phyloP scores from a whole-genome alignment of 768 basidiomycete genomes.

The Coprinopsis marcescibilis region DNA sequence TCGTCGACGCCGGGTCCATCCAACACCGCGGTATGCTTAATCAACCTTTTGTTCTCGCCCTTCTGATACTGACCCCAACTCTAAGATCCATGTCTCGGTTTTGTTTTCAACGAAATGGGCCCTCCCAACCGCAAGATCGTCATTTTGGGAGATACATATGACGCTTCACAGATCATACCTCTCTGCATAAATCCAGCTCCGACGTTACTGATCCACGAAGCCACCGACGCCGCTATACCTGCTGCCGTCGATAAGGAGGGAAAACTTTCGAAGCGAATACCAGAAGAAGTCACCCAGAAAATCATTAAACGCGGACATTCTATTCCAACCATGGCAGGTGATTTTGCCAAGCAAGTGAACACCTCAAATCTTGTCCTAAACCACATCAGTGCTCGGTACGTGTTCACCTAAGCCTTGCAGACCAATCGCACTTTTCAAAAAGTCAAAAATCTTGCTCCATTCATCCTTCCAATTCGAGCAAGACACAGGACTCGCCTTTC shows the following conservation, averaged over 20 bases:
- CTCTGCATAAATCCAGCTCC: conserved; percentile 45
- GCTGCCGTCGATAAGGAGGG: conserved; percentile 39
- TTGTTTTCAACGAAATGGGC: conserved; percentile 58
- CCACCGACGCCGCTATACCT: conserved; percentile 72
- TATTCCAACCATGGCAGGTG: conserved; percentile 71
- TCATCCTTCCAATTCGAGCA: too few species aligned
- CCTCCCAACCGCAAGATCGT: conserved; percentile 55
- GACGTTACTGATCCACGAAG: conserved; percentile 80
- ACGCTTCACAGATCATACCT: conserved; percentile 54
- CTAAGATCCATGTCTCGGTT: conserved; percentile 75
- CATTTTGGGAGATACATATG: conserved; percentile 73
- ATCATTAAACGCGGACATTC: conserved; percentile 72
- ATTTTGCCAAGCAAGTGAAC: conserved; percentile 56
- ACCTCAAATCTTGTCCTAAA: conserved; percentile 67
- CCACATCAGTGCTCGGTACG: conserved; percentile 69
- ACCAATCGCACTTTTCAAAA: too few species aligned
- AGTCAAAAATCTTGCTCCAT: too few species aligned
- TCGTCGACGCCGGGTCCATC: conserved; percentile 70
- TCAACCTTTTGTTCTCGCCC: neutral
- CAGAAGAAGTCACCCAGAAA: conserved; percentile 38
- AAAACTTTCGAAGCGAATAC: conserved; percentile 35
- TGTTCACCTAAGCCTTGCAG: too few species aligned
- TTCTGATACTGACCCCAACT: neutral
- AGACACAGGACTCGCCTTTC: too few species aligned
- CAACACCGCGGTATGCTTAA: conserved; percentile 57